Percentiles rank a stretch among this genome's conserved stretches.
Conservation (phyloP, 768 basidiomycete species). For the Suillus subluteus region DNA sequence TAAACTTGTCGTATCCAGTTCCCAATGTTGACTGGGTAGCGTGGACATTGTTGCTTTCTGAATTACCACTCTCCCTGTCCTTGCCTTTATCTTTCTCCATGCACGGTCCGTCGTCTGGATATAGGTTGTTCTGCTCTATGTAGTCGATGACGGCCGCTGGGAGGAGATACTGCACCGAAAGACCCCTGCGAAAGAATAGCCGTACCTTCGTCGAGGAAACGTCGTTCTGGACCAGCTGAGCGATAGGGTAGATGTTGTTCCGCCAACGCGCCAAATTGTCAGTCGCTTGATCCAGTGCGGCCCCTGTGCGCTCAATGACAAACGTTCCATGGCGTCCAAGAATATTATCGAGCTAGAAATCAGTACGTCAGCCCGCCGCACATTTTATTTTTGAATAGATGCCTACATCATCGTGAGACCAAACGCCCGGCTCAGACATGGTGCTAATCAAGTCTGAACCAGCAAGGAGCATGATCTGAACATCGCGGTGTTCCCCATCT, state of each 20-base stretch:
- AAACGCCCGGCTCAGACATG: conserved; percentile 98
- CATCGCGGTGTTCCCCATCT: conserved; percentile 73
- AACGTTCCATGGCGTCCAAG: conserved; percentile 92
- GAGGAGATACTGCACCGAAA: conserved; percentile 87
- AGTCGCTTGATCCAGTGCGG: conserved; percentile 83
- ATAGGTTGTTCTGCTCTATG: conserved; percentile 83
- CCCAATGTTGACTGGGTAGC: background rate
- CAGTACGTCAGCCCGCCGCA: conserved; percentile 10
- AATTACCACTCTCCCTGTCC: conserved; percentile 30
- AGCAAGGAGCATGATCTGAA: conserved; percentile 91
- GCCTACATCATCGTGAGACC: conserved; percentile 92
- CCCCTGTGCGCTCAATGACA: conserved; percentile 94
- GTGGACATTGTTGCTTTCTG: background rate
- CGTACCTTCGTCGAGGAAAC: conserved; percentile 95
- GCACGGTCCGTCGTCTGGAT: conserved; percentile 58
- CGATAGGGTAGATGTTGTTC: conserved; percentile 87
- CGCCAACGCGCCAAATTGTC: conserved; percentile 75
- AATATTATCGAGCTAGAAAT: conserved; percentile 86
- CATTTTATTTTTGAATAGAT: conserved; percentile 10
- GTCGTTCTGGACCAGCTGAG: conserved; percentile 95
- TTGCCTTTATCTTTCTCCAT: conserved; percentile 42
- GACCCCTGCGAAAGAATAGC: conserved; percentile 75
- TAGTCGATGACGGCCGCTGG: conserved; percentile 92
- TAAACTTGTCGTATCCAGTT: background rate
- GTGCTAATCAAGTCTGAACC: conserved; percentile 97